Evolutionary conservation across 1,139 yeast species (phyloP).

Genomic region (Candida sp.): DNA sequence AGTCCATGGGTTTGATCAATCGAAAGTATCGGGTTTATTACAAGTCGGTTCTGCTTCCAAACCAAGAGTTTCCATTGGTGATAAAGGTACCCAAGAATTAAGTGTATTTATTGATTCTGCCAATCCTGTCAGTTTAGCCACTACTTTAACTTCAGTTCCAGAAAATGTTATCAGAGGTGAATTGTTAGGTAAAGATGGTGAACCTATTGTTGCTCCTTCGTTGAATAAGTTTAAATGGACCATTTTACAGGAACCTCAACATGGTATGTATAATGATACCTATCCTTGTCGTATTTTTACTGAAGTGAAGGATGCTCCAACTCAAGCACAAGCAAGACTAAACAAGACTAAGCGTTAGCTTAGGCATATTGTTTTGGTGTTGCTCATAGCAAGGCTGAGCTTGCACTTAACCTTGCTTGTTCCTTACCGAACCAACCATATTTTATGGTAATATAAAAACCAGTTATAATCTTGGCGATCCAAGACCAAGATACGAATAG

Average conservation of each 20-base stretch:
- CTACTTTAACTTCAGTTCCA: conserved; percentile 47
- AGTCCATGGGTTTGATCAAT: conserved; percentile 63
- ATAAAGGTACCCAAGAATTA: conserved; percentile 69
- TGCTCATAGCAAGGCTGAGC: no score
- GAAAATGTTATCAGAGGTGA: conserved; percentile 54
- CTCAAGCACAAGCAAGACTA: neutral
- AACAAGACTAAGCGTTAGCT: no score
- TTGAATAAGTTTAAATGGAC: conserved; percentile 57
- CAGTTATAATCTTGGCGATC: neutral
- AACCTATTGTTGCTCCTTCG: conserved; percentile 75
- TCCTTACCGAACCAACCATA: no score
- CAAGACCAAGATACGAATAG: no score
- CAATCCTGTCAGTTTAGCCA: conserved; percentile 46
- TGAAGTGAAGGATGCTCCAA: conserved; percentile 19
- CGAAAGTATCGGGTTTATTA: conserved; percentile 71
- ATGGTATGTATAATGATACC: conserved; percentile 64
- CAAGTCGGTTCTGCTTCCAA: conserved; percentile 60
- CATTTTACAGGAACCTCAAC: conserved; percentile 58
- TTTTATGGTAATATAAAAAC: no score
- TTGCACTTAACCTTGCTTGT: no score
- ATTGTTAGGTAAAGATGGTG: conserved; percentile 62
- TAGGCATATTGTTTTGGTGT: no score
- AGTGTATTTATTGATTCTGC: conserved; percentile 39
- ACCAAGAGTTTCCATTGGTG: conserved; percentile 73
- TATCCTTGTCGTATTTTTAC: conserved; percentile 77